These are phyloP conservation scores for Syncephalastrum sp. DNA, from an alignment of 371 early-diverging fungal species.

Conservation along the genomic window DNA sequence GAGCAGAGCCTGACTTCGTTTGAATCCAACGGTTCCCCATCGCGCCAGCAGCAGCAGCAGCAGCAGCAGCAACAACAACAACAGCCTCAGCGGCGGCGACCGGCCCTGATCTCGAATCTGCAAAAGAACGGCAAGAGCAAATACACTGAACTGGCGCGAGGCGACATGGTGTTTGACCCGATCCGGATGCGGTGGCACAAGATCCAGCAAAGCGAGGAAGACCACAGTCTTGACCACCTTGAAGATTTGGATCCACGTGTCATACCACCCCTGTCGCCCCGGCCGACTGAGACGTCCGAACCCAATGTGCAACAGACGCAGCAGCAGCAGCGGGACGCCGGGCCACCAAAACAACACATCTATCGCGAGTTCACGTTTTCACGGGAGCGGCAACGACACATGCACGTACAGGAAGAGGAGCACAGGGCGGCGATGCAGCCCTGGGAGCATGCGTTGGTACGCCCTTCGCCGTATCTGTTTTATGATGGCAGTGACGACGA, in stretches of 20 bases:
- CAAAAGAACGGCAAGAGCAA: conserved; percentile 11
- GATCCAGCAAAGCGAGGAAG: conserved; percentile 9
- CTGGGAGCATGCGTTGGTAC: conserved; percentile 14
- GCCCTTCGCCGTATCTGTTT: too few relatives aligned
- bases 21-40: neutral
- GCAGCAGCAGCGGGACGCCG: neutral
- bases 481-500: too few relatives aligned
- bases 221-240: conserved; percentile 19
- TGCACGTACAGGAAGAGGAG: conserved; percentile 30
- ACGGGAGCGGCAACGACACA: conserved; percentile 21
- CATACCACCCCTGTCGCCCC: too few relatives aligned
- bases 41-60: neutral
- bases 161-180: conserved; percentile 24
- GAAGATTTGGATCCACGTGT: neutral
- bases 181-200: conserved; percentile 17
- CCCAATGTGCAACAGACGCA: neutral
- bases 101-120: conserved; percentile 24
- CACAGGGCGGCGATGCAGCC: conserved; percentile 22
- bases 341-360: neutral
- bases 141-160: conserved; percentile 12
- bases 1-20: conserved; percentile 22
- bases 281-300: neutral
- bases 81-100: conserved; percentile 8
- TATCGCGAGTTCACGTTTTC: conserved; percentile 28
- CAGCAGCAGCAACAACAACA: neutral